These are phyloP conservation scores for Fusarium metavorans DNA, from an alignment of 2,329 filamentous ascomycete species.

Conservation along the genomic window DNA sequence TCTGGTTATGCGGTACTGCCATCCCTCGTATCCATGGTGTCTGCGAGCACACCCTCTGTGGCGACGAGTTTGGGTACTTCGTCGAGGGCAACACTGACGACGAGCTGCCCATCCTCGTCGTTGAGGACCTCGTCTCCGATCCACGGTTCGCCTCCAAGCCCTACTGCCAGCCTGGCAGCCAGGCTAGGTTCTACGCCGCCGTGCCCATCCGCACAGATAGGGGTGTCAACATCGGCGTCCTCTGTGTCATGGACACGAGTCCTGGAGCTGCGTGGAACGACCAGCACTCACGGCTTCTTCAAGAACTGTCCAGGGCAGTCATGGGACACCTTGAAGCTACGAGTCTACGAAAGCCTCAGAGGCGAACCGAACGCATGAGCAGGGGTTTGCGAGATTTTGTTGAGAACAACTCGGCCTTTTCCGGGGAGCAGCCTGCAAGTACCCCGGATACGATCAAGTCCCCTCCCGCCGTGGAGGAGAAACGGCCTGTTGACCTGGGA, in stretches of 20 bases:
- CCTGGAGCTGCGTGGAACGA: constrained; percentile 39
- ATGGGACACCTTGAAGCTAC: constrained; percentile 53
- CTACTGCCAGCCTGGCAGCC: constrained; percentile 38
- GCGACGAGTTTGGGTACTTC: constrained; percentile 3
- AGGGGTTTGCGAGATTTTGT: constrained; percentile 52
- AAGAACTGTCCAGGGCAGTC: constrained; percentile 47
- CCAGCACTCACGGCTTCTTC: constrained; percentile 41
- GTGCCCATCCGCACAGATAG: constrained; percentile 55
- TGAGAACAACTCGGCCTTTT: constrained; percentile 46
- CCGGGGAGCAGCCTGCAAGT: constrained; percentile 12
- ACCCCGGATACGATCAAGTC: not conserved
- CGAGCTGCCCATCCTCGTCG: constrained; percentile 48
- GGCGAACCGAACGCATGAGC: constrained; percentile 52
- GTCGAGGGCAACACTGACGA: not conserved
- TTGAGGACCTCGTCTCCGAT: constrained; percentile 50
- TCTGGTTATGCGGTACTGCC: constrained; percentile 48
- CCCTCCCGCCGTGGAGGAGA: not conserved
- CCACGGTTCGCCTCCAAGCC: constrained; percentile 44
- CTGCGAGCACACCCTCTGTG: constrained; percentile 46
- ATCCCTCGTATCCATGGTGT: constrained; percentile 46
- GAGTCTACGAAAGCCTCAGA: constrained; percentile 41
- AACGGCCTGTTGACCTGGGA: not conserved
- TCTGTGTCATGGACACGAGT: constrained; percentile 46
- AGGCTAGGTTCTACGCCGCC: constrained; percentile 54
- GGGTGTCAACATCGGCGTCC: constrained; percentile 58